Conservation (phyloP, 106 monocot genomes). For the Dioscorea dumetorum region DNA sequence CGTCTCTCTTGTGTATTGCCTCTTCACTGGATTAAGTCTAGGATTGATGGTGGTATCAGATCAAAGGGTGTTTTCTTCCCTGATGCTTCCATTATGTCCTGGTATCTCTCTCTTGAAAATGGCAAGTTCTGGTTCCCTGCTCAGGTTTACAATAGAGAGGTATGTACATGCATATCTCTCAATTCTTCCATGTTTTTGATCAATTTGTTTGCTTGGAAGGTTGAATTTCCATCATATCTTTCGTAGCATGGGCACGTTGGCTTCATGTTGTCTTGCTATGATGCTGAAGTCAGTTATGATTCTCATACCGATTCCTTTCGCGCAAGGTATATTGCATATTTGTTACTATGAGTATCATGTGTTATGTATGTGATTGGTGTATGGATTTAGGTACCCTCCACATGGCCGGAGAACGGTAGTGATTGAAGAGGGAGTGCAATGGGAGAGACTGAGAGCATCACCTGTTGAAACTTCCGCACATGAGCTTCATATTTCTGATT, state of each 20-base stretch:
- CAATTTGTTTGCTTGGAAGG: too few species aligned
- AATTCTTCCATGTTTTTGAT: too few species aligned
- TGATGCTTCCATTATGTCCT: slow-evolving; percentile 48
- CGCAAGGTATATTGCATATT: slow-evolving; percentile 41
- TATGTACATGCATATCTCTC: slow-evolving; percentile 1
- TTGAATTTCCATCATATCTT: too few species aligned
- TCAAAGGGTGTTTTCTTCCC: neutral
- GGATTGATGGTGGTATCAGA: slow-evolving; percentile 3
- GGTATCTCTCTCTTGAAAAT: slow-evolving; percentile 58
- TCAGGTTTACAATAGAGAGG: slow-evolving; percentile 88
- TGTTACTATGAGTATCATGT: too few species aligned
- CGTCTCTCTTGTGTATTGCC: slow-evolving; percentile 39
- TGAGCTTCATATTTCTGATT: slow-evolving; percentile 63
- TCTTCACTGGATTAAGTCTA: slow-evolving; percentile 47
- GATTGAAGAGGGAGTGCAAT: slow-evolving; percentile 65
- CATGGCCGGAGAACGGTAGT: slow-evolving; percentile 48
- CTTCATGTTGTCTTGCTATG: slow-evolving; percentile 79
- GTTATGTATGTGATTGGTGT: too few species aligned
- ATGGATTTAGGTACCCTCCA: slow-evolving; percentile 56
- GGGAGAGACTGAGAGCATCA: slow-evolving; percentile 74
- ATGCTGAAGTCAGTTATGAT: slow-evolving; percentile 77
- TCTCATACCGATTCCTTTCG: slow-evolving; percentile 50
- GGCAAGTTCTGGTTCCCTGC: slow-evolving; percentile 88
- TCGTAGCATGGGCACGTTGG: slow-evolving; percentile 63
- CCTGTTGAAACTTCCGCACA: slow-evolving; percentile 55